These are phyloP conservation scores for Primulina huaijiensis DNA, from an alignment of 257 asterid species.

Conservation along the genomic window DNA sequence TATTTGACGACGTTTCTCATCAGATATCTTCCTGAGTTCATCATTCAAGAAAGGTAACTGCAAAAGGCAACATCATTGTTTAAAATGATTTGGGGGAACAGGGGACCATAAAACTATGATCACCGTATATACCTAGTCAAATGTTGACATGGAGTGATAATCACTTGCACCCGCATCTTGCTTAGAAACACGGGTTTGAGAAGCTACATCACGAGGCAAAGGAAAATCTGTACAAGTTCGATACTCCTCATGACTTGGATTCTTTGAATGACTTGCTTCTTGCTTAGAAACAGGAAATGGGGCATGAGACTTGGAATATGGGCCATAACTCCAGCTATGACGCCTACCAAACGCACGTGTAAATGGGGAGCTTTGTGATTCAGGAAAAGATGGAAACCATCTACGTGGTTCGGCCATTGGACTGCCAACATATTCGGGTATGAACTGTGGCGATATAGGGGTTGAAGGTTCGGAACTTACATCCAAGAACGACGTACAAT, in stretches of 20 bases:
- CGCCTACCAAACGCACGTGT: constrained; percentile 64
- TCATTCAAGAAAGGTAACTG: constrained; percentile 47
- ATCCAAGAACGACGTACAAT: constrained; percentile 58
- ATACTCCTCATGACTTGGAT: constrained; percentile 61
- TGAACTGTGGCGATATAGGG: constrained; percentile 72
- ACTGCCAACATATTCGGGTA: constrained; percentile 85
- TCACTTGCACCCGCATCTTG: constrained; percentile 40
- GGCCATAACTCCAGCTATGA: constrained; percentile 88
- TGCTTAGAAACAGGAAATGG: constrained; percentile 30
- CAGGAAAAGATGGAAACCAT: constrained; percentile 60
- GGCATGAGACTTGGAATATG: constrained; percentile 65
- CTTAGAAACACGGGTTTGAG: constrained; percentile 31
- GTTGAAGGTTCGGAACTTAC: constrained; percentile 74
- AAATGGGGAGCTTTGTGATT: constrained; percentile 49
- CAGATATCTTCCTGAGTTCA: constrained; percentile 40
- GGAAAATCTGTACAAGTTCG: constrained; percentile 60
- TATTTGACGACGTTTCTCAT: constrained; percentile 39
- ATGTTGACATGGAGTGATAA: constrained; percentile 44
- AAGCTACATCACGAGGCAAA: constrained; percentile 46
- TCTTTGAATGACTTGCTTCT: constrained; percentile 39
- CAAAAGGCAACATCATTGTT: constrained; percentile 27
- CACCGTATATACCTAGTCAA: constrained; percentile 48
- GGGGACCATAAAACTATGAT: not conserved
- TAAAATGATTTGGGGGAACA: constrained; percentile 3
- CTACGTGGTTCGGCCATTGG: constrained; percentile 86